Evolutionary conservation across 768 basidiomycete species (phyloP).

Genomic region (Bullera alba): DNA sequence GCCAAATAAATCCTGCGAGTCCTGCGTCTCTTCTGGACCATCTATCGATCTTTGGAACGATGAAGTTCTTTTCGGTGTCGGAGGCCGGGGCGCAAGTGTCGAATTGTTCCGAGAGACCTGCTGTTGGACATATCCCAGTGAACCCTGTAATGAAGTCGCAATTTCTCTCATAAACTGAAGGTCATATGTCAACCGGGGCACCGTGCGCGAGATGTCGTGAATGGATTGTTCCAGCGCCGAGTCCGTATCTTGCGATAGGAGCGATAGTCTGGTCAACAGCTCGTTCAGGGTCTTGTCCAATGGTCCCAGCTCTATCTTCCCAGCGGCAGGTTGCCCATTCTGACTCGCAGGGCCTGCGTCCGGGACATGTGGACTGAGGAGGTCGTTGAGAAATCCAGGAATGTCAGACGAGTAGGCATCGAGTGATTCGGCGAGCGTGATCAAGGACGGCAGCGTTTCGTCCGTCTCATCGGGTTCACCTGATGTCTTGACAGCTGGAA

Average conservation of each 20-base stretch:
- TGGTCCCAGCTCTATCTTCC: conserved; percentile 55
- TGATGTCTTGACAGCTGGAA: no score
- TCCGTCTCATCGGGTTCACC: no score
- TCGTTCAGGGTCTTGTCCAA: conserved; percentile 70
- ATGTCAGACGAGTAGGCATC: conserved; percentile 23
- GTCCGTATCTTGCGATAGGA: conserved; percentile 82
- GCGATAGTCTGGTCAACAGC: conserved; percentile 70
- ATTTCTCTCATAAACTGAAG: conserved; percentile 95
- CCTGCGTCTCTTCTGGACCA: no score
- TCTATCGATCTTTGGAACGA: no score
- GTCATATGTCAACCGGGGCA: conserved; percentile 88
- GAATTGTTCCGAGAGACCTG: conserved; percentile 8
- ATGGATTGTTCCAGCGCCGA: conserved; percentile 77
- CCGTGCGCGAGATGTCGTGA: conserved; percentile 81
- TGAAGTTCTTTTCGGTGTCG: not conserved
- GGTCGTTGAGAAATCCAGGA: conserved; percentile 34
- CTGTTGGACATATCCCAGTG: conserved; percentile 58
- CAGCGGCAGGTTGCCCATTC: conserved; percentile 19
- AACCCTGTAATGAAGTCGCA: conserved; percentile 65
- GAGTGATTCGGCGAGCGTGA: conserved; percentile 20
- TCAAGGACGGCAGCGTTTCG: conserved; percentile 9
- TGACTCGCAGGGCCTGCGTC: not conserved
- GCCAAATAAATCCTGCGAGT: no score
- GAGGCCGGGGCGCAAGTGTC: conserved; percentile 19
- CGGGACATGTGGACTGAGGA: conserved; percentile 19